A percentile compares a stretch with the other conserved stretches of the same genome.
Evolutionary conservation across 1,284 basidiomycete species (phyloP).

Genomic region (Anthracocystis panici-leucophaei): DNA sequence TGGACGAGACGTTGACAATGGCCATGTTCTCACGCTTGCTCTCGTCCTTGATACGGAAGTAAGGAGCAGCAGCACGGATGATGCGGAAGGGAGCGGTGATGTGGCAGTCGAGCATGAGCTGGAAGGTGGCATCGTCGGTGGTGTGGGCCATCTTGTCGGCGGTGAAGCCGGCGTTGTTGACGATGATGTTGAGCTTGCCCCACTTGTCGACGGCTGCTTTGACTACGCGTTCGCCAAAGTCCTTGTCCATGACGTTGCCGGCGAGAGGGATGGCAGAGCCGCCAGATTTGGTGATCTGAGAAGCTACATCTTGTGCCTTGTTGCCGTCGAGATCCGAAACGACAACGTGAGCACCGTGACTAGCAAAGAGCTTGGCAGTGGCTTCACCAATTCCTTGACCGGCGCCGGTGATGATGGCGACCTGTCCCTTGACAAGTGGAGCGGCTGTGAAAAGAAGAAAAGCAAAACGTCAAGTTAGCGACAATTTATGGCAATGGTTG

Average conservation of each 20-base stretch:
- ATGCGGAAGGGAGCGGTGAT: constrained; percentile 78
- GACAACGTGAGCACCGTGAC: constrained; percentile 87
- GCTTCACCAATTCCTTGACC: constrained; percentile 68
- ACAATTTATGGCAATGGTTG: neutral
- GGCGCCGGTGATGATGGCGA: constrained; percentile 84
- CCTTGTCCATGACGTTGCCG: constrained; percentile 69
- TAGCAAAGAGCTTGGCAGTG: constrained; percentile 81
- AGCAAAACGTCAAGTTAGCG: neutral
- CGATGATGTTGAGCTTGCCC: constrained; percentile 72
- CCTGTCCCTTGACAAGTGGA: constrained; percentile 75
- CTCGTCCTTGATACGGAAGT: constrained; percentile 81
- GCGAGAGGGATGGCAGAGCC: constrained; percentile 74
- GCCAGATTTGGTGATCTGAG: constrained; percentile 76
- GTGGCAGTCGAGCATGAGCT: constrained; percentile 81
- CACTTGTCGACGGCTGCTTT: constrained; percentile 76
- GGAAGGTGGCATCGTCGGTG: constrained; percentile 83
- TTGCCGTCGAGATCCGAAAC: constrained; percentile 76
- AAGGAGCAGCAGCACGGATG: constrained; percentile 83
- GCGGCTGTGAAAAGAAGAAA: constrained; percentile 27
- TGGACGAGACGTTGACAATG: constrained; percentile 58
- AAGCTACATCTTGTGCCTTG: constrained; percentile 47
- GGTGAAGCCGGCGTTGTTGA: constrained; percentile 89
- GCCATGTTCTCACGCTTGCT: constrained; percentile 75
- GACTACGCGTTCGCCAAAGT: constrained; percentile 83
- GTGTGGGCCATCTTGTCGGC: constrained; percentile 88